phyloP scores from a whole-genome alignment of 2,329 filamentous ascomycete genomes.

The Stagonosporopsis chrysanthemi region DNA sequence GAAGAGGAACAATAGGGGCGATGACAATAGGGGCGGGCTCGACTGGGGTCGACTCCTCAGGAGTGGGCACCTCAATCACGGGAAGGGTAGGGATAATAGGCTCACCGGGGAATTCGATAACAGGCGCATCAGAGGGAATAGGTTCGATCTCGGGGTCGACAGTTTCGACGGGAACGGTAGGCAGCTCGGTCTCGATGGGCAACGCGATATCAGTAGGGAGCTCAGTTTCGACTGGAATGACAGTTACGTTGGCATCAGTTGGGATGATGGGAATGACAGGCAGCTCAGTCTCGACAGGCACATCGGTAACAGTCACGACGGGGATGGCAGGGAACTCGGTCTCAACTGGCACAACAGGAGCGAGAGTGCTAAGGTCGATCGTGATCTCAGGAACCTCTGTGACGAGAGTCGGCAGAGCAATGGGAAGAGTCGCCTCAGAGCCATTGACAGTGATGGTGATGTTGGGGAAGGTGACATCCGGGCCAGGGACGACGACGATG shows the following conservation, averaged over 20 bases:
- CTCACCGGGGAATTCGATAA: conserved; percentile 22
- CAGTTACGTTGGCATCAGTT: too few species aligned
- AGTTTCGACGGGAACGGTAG: background rate
- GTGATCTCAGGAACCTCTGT: background rate
- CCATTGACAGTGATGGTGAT: conserved; percentile 13
- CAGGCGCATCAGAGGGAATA: conserved; percentile 4
- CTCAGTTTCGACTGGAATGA: conserved; percentile 2
- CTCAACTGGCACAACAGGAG: background rate
- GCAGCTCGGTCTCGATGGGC: background rate
- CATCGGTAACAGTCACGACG: background rate
- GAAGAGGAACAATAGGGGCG: conserved; percentile 1
- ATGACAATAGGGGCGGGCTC: background rate
- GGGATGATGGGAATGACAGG: too few species aligned
- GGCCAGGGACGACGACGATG: conserved; percentile 9
- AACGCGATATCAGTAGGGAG: background rate
- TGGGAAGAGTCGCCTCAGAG: conserved; percentile 8
- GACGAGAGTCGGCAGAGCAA: background rate
- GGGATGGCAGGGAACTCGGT: conserved; percentile 1
- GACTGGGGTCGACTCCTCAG: background rate
- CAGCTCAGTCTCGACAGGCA: background rate
- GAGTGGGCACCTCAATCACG: background rate
- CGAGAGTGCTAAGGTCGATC: background rate
- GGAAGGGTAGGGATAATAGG: conserved; percentile 4
- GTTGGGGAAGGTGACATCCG: conserved; percentile 11
- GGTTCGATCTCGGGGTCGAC: background rate